Evolutionary conservation across 1,139 yeast species (phyloP), one percentile per base, ranked within the genome.

Genomic region (Hemisphaericaspora subhashii): DNA sequence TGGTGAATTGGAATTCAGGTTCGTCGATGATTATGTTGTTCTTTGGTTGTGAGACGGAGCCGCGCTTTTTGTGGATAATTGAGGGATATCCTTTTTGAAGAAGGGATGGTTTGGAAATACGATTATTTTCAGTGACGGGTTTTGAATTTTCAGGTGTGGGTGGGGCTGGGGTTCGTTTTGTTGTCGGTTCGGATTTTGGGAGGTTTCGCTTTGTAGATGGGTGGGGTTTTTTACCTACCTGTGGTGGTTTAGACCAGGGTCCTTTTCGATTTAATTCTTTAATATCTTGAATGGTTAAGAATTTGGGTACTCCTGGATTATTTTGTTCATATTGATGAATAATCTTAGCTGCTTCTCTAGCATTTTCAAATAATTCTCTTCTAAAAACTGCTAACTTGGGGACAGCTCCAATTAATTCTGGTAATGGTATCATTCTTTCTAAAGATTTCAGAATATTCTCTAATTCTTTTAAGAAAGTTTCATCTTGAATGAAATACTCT

Each of bases 321-420:
- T 28, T n/a, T 12, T 23, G 16, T n/a, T 32, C 42, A 15, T 28
- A 29, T 15, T 24, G 29, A 15, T 33, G 18, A 3, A 57, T 48
- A 7, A 65, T 45, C 37, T 53, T 55, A 3, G 66, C 68, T 1
- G 63, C 69, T 41, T 62, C 67, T 16, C 47, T 43, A 5, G 69
- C 67, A 43, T 57, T 64, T 33, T 64, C 68, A 31, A 45, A 48
- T 20, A 60, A 48, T 32, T 60, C 59, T 13, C 67, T 52, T 36
- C 70, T 52, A 11, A 61, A 43, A 13, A 60, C 58, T 6, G 62
- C 54, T 30, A 65, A 46, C 13, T 43, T 51, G 2, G 57, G 61
- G n/a, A 51, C 51, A 20, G 40, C 50, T 5, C 50, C 45, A 13
- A 52, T 43, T 17, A 65, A 44, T 11, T 54, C 54, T 2, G 55